Evolutionary conservation across 768 basidiomycete genomes (phyloP).

Genomic region (Thelephora aurantiotincta): DNA sequence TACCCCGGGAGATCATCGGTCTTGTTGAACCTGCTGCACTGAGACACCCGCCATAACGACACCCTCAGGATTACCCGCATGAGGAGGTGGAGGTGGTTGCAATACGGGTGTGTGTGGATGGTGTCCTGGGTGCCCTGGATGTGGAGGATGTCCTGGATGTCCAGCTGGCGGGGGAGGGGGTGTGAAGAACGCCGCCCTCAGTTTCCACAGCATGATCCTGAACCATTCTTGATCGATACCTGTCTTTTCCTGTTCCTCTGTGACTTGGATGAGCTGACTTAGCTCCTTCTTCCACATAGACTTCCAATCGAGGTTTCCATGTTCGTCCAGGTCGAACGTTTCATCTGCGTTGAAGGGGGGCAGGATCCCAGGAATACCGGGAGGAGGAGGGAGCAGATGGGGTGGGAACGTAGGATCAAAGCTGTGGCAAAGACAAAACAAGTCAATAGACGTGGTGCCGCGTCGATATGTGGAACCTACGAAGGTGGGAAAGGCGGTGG

Average conservation of each 20-base stretch:
- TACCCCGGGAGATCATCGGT: too few relatives aligned
- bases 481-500: background rate
- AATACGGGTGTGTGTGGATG: background rate
- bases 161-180: slow-evolving; percentile 11
- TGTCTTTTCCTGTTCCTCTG: slow-evolving; percentile 69
- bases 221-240: slow-evolving; percentile 78
- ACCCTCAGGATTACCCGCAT: too few relatives aligned
- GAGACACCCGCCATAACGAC: too few relatives aligned
- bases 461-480: background rate
- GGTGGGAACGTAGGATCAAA: slow-evolving; percentile 54
- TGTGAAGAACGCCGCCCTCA: slow-evolving; percentile 57
- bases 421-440: slow-evolving; percentile 19
- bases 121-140: too few relatives aligned
- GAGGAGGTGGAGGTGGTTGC: too few relatives aligned
- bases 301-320: slow-evolving; percentile 72
- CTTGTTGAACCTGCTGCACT: too few relatives aligned
- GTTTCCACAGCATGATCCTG: slow-evolving; percentile 71
- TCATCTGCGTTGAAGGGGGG: slow-evolving; percentile 54
- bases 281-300: slow-evolving; percentile 73
- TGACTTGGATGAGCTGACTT: slow-evolving; percentile 57
- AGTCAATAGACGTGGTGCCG: too few relatives aligned
- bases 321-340: slow-evolving; percentile 57
- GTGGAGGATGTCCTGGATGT: slow-evolving; percentile 2
- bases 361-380: slow-evolving; percentile 43
- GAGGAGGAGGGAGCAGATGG: slow-evolving; percentile 38